Evolutionary conservation across 495 filamentous ascomycete species (phyloP), one percentile per base, ranked within the genome.

Genomic region (Stereocaulon alpinum): DNA sequence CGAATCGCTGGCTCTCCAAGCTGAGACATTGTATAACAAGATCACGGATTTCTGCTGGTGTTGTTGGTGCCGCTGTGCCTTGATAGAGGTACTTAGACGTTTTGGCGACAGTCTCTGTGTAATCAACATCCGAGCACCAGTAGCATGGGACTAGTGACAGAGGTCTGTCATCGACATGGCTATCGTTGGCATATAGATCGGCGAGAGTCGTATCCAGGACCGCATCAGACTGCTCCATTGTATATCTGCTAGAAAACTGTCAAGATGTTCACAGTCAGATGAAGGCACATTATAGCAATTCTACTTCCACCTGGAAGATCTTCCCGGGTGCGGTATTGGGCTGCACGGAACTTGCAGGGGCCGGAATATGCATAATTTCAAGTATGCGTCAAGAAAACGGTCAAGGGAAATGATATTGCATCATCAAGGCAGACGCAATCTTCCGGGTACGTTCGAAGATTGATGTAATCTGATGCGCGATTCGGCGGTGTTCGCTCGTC

Each of bases 11-110:
- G 18, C 45, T 24, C 18, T 20, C 45, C 18, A 49, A 49, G 18
- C 45, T 49, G 45, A 49, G 45, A 49, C 18, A 49, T 27, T 48
- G 44, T 12, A 49, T 49, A 18, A 49, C 45, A 10, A 20, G 18
- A 10, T 49, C 45, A 27, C 18, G 45, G 11, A 24, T 27, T 22
- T 18, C 45, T 24, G 20, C 27, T 24, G 20, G 3, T 6, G 45
- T 49, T 24, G 6, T 49, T 18, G 45, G 45, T 27, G 45, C 20
- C 3, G 18, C 2, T 49, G 45, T 22, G 2, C 45, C 45, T 49
- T 49, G 45, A 49, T 49, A 49, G 45, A 20, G 45, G 45, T 49
- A 49, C 45, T 49, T 49, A 5, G 18, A 18, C 27, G 45, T 49
- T 24, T 27, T 49, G 20, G 45, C 20, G 20, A 49, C 24, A 24